Evolutionary conservation across 306 rosid genomes (phyloP), one percentile per base, ranked within the genome.

Genomic region (Vigna nakashimae): DNA sequence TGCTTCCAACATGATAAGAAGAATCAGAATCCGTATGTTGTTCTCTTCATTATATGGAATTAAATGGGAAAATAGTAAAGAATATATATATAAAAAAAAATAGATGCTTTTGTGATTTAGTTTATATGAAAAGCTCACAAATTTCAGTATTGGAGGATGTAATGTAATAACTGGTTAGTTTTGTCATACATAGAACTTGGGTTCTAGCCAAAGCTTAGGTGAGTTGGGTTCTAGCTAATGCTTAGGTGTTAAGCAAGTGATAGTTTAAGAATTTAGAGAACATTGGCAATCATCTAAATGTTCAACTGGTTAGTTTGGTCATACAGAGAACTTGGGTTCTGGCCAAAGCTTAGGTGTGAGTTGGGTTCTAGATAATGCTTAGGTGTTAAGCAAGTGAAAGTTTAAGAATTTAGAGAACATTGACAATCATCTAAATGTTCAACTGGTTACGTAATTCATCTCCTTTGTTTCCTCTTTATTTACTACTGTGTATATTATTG

Each of bases 321-420:
- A 24, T 24, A 2, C 34, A 30, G 34, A 30, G 34, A n/a, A 50
- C 0, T 50, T 7, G 17, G 20, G 18, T 50, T 50, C 20, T 50
- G 16, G 55, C 14, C 8, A 55, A 69, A 52, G 55, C 70, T 59
- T 60, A 9, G 34, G 42, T 55, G 69, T 53, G 57, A 51, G 10
- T 51, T 9, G 9, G 22, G 3, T 51, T 51, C 57, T 51, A 51
- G 57, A 6, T n/a, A 56, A 69, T 53, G 56, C 71, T 59, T 48
- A 4, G 52, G 38, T 52, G 68, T 52, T 26, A 17, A 79, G 5
- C 20, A 62, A 40, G 62, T 71, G 42, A 53, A 71, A 28, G 77
- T 26, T 32, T 69, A 22, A 9, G 15, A 56, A 20, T 56, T 15
- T n/a, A 2, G 57, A 66, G 17, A 73, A 74, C 7, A 22, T 73